These are phyloP conservation scores for Suillus americanus DNA, from an alignment of 768 basidiomycete species.

Conservation along the genomic window DNA sequence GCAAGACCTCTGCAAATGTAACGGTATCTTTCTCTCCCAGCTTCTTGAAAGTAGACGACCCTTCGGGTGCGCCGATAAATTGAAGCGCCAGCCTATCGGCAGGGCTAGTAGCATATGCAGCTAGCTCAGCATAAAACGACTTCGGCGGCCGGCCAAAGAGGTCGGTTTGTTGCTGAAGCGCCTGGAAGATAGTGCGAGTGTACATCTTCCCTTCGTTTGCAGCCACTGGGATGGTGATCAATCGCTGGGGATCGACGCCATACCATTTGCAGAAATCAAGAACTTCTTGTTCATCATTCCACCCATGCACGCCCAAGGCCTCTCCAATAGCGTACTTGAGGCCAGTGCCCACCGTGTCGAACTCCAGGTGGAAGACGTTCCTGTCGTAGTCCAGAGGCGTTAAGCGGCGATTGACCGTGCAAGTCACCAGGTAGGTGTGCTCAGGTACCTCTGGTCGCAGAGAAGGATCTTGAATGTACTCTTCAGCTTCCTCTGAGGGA, in stretches of 20 bases:
- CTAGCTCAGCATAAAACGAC: conserved; percentile 89
- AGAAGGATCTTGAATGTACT: conserved; percentile 60
- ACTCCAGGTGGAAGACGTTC: conserved; percentile 98
- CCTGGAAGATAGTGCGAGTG: conserved; percentile 93
- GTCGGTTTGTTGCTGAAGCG: conserved; percentile 94
- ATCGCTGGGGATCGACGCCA: conserved; percentile 73
- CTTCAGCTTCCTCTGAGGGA: conserved; percentile 31
- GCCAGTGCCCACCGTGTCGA: conserved; percentile 88
- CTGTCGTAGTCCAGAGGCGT: conserved; percentile 96
- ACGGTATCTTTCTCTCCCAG: conserved; percentile 93
- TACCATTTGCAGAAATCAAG: conserved; percentile 91
- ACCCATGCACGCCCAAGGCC: conserved; percentile 95
- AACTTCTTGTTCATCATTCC: conserved; percentile 92
- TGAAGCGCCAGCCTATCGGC: conserved; percentile 78
- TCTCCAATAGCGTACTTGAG: conserved; percentile 96
- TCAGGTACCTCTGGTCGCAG: conserved; percentile 87
- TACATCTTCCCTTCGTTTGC: conserved; percentile 70
- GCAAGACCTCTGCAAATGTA: conserved; percentile 86
- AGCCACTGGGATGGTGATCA: conserved; percentile 80
- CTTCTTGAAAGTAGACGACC: conserved; percentile 91
- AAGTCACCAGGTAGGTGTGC: conserved; percentile 90
- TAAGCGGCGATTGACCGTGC: conserved; percentile 90
- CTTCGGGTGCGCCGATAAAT: conserved; percentile 94
- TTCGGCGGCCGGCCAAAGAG: conserved; percentile 96
- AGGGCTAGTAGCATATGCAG: conserved; percentile 65